phyloP scores from a whole-genome alignment of 257 asterid species.

The Solanum lignicaule region DNA sequence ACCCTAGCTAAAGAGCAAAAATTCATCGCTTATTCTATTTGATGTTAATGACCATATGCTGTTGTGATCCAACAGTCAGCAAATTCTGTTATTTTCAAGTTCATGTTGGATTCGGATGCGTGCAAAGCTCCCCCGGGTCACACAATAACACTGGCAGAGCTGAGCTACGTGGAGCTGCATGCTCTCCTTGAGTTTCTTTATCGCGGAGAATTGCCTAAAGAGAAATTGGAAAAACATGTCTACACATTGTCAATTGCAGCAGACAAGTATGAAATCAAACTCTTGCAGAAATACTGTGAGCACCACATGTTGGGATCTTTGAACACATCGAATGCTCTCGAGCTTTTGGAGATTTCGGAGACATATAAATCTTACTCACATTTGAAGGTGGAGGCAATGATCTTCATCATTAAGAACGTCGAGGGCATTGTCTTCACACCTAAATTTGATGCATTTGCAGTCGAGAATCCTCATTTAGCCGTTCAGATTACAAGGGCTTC shows the following conservation, averaged over 20 bases:
- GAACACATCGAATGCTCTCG: slow-evolving; percentile 56
- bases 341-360: slow-evolving; percentile 63
- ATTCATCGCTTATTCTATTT: no score
- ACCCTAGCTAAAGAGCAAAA: no score
- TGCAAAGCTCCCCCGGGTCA: slow-evolving; percentile 73
- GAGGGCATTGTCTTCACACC: slow-evolving; percentile 74
- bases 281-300: slow-evolving; percentile 63
- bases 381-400: slow-evolving; percentile 55
- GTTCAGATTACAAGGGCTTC: slow-evolving; percentile 88
- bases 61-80: background rate
- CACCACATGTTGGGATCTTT: slow-evolving; percentile 56
- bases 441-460: slow-evolving; percentile 73
- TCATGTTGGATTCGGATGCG: slow-evolving; percentile 8
- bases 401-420: slow-evolving; percentile 67
- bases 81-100: background rate
- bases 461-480: slow-evolving; percentile 78
- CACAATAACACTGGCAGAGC: slow-evolving; percentile 50
- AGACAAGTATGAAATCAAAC: slow-evolving; percentile 61
- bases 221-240: slow-evolving; percentile 52
- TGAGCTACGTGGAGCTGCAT: slow-evolving; percentile 31
- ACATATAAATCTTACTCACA: slow-evolving; percentile 49
- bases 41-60: background rate
- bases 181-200: slow-evolving; percentile 61
- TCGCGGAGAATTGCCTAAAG: slow-evolving; percentile 49
- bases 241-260: slow-evolving; percentile 34